These are phyloP conservation scores for Excoecaria agallocha DNA, from an alignment of 345 rosid species.

Conservation along the genomic window DNA sequence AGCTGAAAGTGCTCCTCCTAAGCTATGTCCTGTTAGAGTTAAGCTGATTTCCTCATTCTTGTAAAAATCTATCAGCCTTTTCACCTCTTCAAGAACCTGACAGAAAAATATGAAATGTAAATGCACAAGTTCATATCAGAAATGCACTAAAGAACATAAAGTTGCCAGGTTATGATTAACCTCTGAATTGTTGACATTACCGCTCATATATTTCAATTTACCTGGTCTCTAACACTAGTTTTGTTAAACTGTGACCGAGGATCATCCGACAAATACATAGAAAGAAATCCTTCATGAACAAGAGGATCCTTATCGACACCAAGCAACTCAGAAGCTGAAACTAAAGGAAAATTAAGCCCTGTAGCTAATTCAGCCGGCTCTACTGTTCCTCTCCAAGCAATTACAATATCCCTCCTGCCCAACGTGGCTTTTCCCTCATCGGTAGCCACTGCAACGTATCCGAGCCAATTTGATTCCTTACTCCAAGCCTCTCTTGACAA, in stretches of 20 bases:
- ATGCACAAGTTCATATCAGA: too few species aligned
- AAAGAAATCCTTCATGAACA: slow-evolving; percentile 49
- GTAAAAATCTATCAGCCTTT: slow-evolving; percentile 38
- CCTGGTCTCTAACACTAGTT: slow-evolving; percentile 35
- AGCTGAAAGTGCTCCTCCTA: slow-evolving; percentile 53
- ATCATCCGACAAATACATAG: slow-evolving; percentile 47
- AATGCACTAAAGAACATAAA: too few species aligned
- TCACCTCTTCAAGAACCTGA: slow-evolving; percentile 19
- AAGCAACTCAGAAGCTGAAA: slow-evolving; percentile 28
- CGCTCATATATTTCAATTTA: background rate
- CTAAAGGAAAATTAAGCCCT: slow-evolving; percentile 40
- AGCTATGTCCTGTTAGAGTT: slow-evolving; percentile 56
- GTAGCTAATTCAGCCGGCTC: slow-evolving; percentile 42
- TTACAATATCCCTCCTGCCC: slow-evolving; percentile 53
- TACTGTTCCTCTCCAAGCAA: slow-evolving; percentile 53
- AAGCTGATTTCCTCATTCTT: slow-evolving; percentile 49
- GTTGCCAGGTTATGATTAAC: too few species aligned
- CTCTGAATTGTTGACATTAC: too few species aligned
- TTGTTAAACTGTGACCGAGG: slow-evolving; percentile 36
- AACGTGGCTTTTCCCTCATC: slow-evolving; percentile 41
- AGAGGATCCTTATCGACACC: slow-evolving; percentile 11
- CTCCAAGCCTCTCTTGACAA: slow-evolving; percentile 31
- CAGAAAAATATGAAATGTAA: background rate
- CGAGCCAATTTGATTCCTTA: slow-evolving; percentile 56
- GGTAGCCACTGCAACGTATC: slow-evolving; percentile 52